Evolutionary conservation across 257 asterid species (phyloP), one percentile per base, ranked within the genome.

Genomic region (Jaltomata sinuosa): DNA sequence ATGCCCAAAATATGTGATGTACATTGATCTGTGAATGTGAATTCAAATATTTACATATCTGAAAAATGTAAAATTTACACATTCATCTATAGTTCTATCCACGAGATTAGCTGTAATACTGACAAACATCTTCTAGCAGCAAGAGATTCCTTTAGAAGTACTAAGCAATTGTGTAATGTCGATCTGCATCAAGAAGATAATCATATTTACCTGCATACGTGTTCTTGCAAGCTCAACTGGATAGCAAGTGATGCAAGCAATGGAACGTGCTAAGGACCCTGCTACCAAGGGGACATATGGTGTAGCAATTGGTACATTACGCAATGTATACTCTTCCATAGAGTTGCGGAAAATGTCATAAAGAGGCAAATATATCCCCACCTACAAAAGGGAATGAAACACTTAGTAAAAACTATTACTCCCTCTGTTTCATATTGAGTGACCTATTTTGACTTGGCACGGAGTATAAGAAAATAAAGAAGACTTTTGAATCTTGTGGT

Each of bases 191-290:
- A 74, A 74, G 81, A 32, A 45, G 45, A 77, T 49, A 29, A 9
- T 49, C 62, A 77, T 18, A 27, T 53, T 36, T 89, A 96, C 99
- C 98, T 93, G 99, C 98, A 96, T 93, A 53, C 98, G 97, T 11
- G 99, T 96, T 90, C 95, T 91, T 59, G 98, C 98, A 85, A 96
- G 97, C 80, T 96, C 99, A 79, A 93, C 82, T 49, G 97, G 99
- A 86, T 96, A 96, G 86, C 97, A 94, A 84, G 95, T 88, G 79
- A 93, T n/a, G 83, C 98, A 96, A 47, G 99, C 97, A 79, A 96
- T 69, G 10, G 99, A 93, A 80, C 99, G 94, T 15, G 99, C 94
- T 83, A 95, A 76, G 77, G 98, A 92, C 69, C 99, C 99, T 83
- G 98, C 96, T 77, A 95, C 88, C 71, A 93, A 83, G 59, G 99